Percentiles rank a stretch among this genome's conserved stretches.
phyloP scores from a whole-genome alignment of 352 stramenopile genomes.

The Bremia lactucae region DNA sequence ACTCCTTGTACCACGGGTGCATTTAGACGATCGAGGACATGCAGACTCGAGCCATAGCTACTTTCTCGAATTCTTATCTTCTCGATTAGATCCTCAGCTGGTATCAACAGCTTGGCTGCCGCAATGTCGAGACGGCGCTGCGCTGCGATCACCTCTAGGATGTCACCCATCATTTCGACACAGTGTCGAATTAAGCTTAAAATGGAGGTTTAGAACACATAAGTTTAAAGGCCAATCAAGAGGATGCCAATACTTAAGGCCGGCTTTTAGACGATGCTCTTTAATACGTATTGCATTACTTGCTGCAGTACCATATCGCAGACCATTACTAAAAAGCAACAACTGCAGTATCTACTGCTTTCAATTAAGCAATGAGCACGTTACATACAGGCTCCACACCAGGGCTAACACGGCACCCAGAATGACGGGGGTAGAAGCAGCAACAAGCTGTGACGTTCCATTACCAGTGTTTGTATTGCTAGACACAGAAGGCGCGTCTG shows the following conservation, averaged over 20 bases:
- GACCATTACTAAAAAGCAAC: too few relatives aligned
- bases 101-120: slow-evolving; percentile 33
- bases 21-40: slow-evolving; percentile 78
- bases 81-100: slow-evolving; percentile 39
- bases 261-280: too few relatives aligned
- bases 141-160: slow-evolving; percentile 68
- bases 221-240: too few relatives aligned
- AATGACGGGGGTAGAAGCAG: slow-evolving; percentile 21
- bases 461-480: slow-evolving; percentile 16
- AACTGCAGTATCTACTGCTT: too few relatives aligned
- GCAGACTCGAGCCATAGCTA: slow-evolving; percentile 71
- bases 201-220: too few relatives aligned
- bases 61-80: slow-evolving; percentile 78
- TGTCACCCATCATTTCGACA: slow-evolving; percentile 67
- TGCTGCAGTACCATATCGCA: too few relatives aligned
- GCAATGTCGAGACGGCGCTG: slow-evolving; percentile 62
- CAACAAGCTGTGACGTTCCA: slow-evolving; percentile 22
- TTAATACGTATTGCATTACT: too few relatives aligned
- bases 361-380: too few relatives aligned
- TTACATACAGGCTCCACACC: slow-evolving; percentile 32
- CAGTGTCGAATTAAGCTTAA: too few relatives aligned
- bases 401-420: slow-evolving; percentile 26
- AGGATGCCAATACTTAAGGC: too few relatives aligned
- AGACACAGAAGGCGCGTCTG: slow-evolving; percentile 7
- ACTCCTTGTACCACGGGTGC: slow-evolving; percentile 47